Evolutionary conservation across 2,329 filamentous ascomycete genomes (phyloP).

Genomic region (Cladorrhinum sp.): DNA sequence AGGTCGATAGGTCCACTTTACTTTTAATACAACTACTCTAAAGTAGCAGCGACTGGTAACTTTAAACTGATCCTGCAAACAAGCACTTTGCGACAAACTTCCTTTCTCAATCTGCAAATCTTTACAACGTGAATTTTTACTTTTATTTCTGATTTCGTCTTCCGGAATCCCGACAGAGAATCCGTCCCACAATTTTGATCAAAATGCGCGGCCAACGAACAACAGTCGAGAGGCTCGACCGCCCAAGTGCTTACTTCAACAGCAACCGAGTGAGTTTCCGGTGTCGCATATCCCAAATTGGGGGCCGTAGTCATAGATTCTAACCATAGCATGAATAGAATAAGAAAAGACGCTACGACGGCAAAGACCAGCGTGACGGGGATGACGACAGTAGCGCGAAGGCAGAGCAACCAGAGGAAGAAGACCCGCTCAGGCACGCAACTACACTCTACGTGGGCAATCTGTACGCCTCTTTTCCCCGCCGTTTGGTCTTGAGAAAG

Average conservation of each 20-base stretch:
- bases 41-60: background rate
- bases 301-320: background rate
- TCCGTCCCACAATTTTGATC: background rate
- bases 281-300: background rate
- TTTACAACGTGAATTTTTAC: conserved; percentile 5
- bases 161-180: background rate
- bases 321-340: conserved; percentile 46
- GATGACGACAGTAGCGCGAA: conserved; percentile 47
- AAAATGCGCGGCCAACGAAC: conserved; percentile 45
- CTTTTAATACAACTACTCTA: background rate
- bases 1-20: background rate
- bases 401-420: conserved; percentile 58
- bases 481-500: conserved; percentile 1
- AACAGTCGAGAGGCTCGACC: conserved; percentile 90
- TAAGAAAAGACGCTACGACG: conserved; percentile 64
- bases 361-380: conserved; percentile 52
- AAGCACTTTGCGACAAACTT: background rate
- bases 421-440: conserved; percentile 80
- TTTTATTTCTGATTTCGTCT: background rate
- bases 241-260: conserved; percentile 89
- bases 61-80: background rate
- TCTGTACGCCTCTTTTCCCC: conserved; percentile 56
- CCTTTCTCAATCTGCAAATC: background rate
- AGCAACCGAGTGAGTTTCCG: conserved; percentile 62
- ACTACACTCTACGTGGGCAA: conserved; percentile 98